Evolutionary conservation across 129 eudicot species (phyloP).

Genomic region (Glebionis coronaria): DNA sequence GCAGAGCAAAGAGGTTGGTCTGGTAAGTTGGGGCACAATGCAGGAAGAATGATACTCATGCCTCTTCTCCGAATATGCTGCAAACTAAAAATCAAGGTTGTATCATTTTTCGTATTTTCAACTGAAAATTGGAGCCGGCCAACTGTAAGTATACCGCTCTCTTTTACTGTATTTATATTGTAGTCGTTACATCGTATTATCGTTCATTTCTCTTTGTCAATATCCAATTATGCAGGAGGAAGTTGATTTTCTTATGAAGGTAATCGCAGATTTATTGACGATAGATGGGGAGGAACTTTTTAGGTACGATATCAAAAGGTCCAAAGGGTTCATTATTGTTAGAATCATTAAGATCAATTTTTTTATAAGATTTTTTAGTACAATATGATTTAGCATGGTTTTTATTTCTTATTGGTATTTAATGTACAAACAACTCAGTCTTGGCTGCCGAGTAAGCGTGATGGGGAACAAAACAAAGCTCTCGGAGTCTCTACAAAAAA

Average conservation of each 20-base stretch:
- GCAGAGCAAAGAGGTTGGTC: conserved; percentile 12
- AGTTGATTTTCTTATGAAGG: conserved; percentile 24
- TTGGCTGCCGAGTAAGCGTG: conserved; percentile 14
- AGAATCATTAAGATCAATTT: too few relatives aligned
- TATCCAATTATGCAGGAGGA: conserved; percentile 3
- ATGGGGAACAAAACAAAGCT: conserved; percentile 17
- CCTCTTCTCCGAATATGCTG: not conserved
- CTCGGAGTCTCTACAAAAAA: not conserved
- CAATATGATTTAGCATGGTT: too few relatives aligned
- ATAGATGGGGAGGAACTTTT: conserved; percentile 10
- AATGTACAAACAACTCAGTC: not conserved
- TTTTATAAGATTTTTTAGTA: too few relatives aligned
- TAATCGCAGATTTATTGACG: conserved; percentile 17
- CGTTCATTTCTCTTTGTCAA: not conserved
- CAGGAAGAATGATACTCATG: conserved; percentile 4
- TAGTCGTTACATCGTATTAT: not conserved
- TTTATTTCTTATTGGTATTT: too few relatives aligned
- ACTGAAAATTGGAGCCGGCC: conserved; percentile 22
- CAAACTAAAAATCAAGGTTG: conserved; percentile 1
- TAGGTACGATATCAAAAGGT: not conserved
- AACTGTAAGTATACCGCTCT: conserved; percentile 11
- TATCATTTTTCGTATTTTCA: conserved; percentile 17
- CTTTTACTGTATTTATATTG: too few relatives aligned
- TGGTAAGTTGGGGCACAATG: conserved; percentile 11
- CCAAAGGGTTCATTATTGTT: too few relatives aligned